Evolutionary conservation across 257 asterid species (phyloP).

Genomic region (Plantago elongata): DNA sequence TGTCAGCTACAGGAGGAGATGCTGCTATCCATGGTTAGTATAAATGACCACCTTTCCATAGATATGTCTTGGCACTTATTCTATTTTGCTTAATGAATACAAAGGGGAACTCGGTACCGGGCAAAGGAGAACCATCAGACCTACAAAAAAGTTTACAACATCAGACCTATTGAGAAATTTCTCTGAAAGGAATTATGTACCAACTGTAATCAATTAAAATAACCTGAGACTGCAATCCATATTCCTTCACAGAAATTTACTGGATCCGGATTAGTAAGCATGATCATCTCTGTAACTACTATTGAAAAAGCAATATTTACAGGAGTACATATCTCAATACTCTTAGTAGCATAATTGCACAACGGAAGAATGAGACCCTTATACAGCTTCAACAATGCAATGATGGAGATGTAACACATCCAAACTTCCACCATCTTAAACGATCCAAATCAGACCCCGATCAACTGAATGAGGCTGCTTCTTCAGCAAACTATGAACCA

Average conservation of each 20-base stretch:
- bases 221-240: constrained; percentile 28
- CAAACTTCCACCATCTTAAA: constrained; percentile 25
- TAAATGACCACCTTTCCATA: constrained; percentile 17
- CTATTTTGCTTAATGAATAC: constrained; percentile 21
- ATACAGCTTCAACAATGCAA: constrained; percentile 9
- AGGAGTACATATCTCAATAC: constrained; percentile 13
- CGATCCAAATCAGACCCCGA: constrained; percentile 14
- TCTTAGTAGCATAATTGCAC: constrained; percentile 7
- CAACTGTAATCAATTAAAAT: constrained; percentile 5
- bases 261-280: constrained; percentile 12
- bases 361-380: constrained; percentile 5
- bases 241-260: constrained; percentile 17
- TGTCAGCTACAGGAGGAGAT: constrained; percentile 20
- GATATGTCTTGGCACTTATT: constrained; percentile 30
- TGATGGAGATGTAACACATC: constrained; percentile 10
- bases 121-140: constrained; percentile 24
- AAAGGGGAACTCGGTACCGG: constrained; percentile 20
- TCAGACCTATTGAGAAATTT: not conserved
- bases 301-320: constrained; percentile 4
- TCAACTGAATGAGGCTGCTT: constrained; percentile 19
- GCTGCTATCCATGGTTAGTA: constrained; percentile 21
- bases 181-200: not conserved
- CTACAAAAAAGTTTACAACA: constrained; percentile 26
- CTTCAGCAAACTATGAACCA: constrained; percentile 22
- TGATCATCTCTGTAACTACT: constrained; percentile 12